These are phyloP conservation scores for Tulasnella sp. DNA, from an alignment of 768 basidiomycete genomes.

Conservation along the genomic window DNA sequence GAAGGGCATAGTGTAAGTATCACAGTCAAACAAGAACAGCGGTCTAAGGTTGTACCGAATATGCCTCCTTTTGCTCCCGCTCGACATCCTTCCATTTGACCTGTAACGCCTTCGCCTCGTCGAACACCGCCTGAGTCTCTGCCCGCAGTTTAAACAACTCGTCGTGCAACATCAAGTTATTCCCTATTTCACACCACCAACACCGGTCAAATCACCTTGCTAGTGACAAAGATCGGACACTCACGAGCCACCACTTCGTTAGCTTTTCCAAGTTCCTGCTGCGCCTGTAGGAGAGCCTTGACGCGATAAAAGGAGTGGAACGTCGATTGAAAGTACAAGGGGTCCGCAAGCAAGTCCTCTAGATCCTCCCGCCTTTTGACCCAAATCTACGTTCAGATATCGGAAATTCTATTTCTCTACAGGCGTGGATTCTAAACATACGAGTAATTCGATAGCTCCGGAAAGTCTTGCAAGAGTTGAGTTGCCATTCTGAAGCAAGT, in stretches of 20 bases:
- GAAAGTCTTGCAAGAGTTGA: constrained; percentile 43
- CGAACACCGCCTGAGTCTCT: constrained; percentile 79
- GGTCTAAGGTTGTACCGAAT: constrained; percentile 48
- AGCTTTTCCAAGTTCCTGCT: constrained; percentile 67
- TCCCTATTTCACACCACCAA: constrained; percentile 37
- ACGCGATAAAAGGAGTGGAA: constrained; percentile 72
- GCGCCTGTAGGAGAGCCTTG: constrained; percentile 60
- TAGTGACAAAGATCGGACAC: constrained; percentile 28
- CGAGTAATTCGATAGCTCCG: constrained; percentile 65
- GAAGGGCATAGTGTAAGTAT: not conserved
- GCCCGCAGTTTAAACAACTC: constrained; percentile 61
- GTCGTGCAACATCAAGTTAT: constrained; percentile 68
- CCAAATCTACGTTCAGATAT: not conserved
- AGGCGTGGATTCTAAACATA: constrained; percentile 35
- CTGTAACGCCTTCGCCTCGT: constrained; percentile 75
- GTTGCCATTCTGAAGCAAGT: constrained; percentile 8
- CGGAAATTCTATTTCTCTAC: no score
- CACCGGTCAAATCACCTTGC: not conserved
- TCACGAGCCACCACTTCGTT: constrained; percentile 81
- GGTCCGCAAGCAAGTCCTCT: constrained; percentile 78
- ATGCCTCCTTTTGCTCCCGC: constrained; percentile 77
- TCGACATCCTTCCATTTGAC: constrained; percentile 78
- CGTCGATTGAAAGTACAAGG: constrained; percentile 74
- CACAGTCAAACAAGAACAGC: not conserved
- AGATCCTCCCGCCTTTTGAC: constrained; percentile 68